phyloP scores from a whole-genome alignment of 805 yeast species.

The Candida oleophila region DNA sequence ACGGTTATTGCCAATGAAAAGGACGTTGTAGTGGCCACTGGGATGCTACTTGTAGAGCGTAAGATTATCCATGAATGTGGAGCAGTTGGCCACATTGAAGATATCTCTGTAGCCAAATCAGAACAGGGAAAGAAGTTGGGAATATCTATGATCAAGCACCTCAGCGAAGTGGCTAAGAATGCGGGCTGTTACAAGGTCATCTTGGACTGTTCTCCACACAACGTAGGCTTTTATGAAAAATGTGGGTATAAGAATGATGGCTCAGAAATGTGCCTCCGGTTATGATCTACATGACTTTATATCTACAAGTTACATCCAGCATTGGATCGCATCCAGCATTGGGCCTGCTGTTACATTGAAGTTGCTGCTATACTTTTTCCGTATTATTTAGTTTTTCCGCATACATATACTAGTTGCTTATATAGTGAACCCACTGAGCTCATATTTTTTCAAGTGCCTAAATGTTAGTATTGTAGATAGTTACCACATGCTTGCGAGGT shows the following conservation, averaged over 20 bases:
- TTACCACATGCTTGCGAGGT: too few relatives aligned
- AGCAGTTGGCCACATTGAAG: conserved; percentile 90
- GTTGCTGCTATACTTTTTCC: neutral
- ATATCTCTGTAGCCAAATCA: conserved; percentile 71
- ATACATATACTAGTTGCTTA: neutral
- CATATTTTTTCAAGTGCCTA: conserved; percentile 36
- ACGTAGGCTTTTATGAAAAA: conserved; percentile 82
- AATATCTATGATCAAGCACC: conserved; percentile 55
- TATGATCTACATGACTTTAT: too few relatives aligned
- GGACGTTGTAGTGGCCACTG: conserved; percentile 73
- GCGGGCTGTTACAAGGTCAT: conserved; percentile 85
- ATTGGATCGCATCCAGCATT: neutral
- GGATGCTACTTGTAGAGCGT: conserved; percentile 74
- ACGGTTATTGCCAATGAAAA: conserved; percentile 59
- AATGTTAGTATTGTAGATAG: conserved; percentile 21
- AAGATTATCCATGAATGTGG: conserved; percentile 86
- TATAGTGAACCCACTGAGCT: neutral
- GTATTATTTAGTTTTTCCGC: neutral
- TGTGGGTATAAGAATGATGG: conserved; percentile 76
- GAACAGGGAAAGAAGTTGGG: conserved; percentile 90
- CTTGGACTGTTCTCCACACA: conserved; percentile 82
- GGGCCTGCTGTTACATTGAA: neutral
- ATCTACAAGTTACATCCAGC: too few relatives aligned
- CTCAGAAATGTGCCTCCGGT: conserved; percentile 62
- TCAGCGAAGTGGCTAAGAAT: conserved; percentile 57